Conservation (phyloP, 441 rosid species). For the Aquilaria agallochum region DNA sequence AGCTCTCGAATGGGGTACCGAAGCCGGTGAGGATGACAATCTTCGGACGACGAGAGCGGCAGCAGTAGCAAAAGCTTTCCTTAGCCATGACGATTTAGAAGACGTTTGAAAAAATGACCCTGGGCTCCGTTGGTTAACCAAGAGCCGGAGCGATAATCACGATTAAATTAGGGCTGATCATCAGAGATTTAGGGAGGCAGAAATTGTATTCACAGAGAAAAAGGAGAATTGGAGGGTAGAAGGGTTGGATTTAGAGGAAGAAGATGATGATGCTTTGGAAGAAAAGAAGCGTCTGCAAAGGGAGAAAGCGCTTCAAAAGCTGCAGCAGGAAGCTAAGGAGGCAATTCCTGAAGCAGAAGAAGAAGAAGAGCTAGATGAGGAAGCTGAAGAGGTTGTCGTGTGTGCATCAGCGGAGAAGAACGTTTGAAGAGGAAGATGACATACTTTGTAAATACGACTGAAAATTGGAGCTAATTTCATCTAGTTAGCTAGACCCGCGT, state of each 20-base stretch:
- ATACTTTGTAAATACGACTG: too few relatives aligned
- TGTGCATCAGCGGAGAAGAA: too few relatives aligned
- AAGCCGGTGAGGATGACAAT: conserved; percentile 70
- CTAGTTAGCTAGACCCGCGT: too few relatives aligned
- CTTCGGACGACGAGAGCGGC: conserved; percentile 50
- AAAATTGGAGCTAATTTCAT: too few relatives aligned
- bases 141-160: conserved; percentile 63
- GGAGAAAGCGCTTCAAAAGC: conserved; percentile 57
- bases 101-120: conserved; percentile 58
- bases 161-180: conserved; percentile 90
- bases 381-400: conserved; percentile 48
- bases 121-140: conserved; percentile 79
- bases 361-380: conserved; percentile 58
- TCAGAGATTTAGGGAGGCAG: conserved; percentile 71
- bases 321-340: conserved; percentile 56
- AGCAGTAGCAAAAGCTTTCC: conserved; percentile 66
- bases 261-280: conserved; percentile 66
- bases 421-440: too few relatives aligned
- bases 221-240: conserved; percentile 61
- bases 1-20: conserved; percentile 92
- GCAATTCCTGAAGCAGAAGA: conserved; percentile 64
- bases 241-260: conserved; percentile 57
- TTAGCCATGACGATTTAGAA: conserved; percentile 35
- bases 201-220: conserved; percentile 68
- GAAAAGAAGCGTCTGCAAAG: conserved; percentile 59